A percentile compares a stretch with the other conserved stretches of the same genome.
Evolutionary conservation across 2,329 filamentous ascomycete genomes (phyloP).

Genomic region (Metarhizium rileyi): DNA sequence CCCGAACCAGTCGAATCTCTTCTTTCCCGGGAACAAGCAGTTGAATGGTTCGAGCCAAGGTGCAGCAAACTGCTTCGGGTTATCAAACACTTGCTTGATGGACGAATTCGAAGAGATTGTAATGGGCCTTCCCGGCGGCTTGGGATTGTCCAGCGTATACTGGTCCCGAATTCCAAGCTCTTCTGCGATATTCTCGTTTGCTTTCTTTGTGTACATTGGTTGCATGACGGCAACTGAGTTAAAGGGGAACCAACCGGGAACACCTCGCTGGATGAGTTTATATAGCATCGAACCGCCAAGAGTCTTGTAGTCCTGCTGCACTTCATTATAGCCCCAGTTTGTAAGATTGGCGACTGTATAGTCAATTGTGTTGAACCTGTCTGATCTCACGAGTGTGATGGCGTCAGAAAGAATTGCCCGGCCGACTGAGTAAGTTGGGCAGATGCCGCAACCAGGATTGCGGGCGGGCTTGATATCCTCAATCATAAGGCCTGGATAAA

Average conservation of each 20-base stretch:
- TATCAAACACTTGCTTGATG: conserved; percentile 23
- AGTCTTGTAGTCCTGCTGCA: conserved; percentile 21
- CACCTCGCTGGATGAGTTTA: conserved; percentile 34
- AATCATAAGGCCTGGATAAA: conserved; percentile 59
- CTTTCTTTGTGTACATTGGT: conserved; percentile 34
- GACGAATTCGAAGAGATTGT: conserved; percentile 15
- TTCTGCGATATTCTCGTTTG: conserved; percentile 28
- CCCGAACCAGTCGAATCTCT: conserved; percentile 27
- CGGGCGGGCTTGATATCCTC: conserved; percentile 45
- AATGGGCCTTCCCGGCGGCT: conserved; percentile 21
- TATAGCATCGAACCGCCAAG: conserved; percentile 34
- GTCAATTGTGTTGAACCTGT: conserved; percentile 48
- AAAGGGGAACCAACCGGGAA: conserved; percentile 31
- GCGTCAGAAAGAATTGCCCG: conserved; percentile 51
- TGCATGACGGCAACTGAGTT: conserved; percentile 36
- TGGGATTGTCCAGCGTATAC: conserved; percentile 25
- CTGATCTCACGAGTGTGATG: conserved; percentile 46
- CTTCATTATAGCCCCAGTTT: conserved; percentile 31
- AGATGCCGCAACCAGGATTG: conserved; percentile 41
- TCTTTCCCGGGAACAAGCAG: conserved; percentile 23
- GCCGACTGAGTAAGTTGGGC: conserved; percentile 42
- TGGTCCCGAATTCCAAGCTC: conserved; percentile 27
- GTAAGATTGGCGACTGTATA: conserved; percentile 32
- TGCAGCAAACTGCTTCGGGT: conserved; percentile 22
- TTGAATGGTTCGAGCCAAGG: conserved; percentile 24